Base-by-base conservation (phyloP, 1,139 yeast species). In the Sugiyamaella japonica region DNA sequence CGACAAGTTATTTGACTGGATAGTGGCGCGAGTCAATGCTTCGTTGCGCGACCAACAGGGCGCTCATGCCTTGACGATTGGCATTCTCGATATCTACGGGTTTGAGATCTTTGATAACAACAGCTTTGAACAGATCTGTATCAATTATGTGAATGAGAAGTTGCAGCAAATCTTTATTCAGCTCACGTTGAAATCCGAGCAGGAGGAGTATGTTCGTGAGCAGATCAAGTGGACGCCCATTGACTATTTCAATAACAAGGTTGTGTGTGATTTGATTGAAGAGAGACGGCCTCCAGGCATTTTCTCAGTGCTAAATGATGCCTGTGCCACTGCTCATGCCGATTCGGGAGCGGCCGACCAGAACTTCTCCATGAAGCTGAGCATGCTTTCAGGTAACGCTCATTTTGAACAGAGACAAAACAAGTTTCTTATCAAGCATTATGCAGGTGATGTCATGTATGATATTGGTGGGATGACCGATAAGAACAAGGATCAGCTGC, bases 191-290 rank as follows among this genome's bases (percentile, higher is more conserved):
- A 93, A 93, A 72, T 89, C 98, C 0, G 99, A 93, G 72, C 99
- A 93, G 75, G 99, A 93, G 61, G 98, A 95, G 69, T 93, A 95
- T 66, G 95, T 90, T 41, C 88, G 87, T 63, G 99, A 93, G 72
- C 88, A 89, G 71, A 95, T 95, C 67, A 81, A 89, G 69, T 95
- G 99, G 99, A 89, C 96, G 7, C 99, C 99, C 16, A 95, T 95
- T 68, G 88, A 93, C 61, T 95, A 90, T 73, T 95, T 95, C 75
- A 93, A 95, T 73, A 95, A 95, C 73, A 86, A 93, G 72, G 86
- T 95, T 63, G 99, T 95, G 41, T 95, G 99, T 76, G 99, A 95
- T 66, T 79, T 95, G 69, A 95, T 95, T 68, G 99, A 95, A 73
- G 89, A 90, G 36, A 83, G 84, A 56, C 82, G 97, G 67, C 99